Evolutionary conservation across 2,329 filamentous ascomycete species (phyloP).

Genomic region (Scedosporium minutisporum): DNA sequence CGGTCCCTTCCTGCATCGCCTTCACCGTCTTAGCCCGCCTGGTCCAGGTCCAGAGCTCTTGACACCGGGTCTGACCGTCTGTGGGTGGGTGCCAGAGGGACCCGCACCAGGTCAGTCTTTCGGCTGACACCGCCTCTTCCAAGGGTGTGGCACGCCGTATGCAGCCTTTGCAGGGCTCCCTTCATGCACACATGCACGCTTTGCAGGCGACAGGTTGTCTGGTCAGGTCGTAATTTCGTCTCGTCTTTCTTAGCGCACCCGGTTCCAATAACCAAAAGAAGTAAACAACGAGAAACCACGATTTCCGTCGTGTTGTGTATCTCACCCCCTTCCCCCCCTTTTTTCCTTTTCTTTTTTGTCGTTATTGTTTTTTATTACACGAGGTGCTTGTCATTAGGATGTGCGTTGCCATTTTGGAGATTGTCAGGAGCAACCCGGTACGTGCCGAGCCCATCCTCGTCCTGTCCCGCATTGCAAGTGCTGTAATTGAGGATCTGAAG

Average conservation of each 20-base stretch:
- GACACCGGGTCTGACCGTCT: no score
- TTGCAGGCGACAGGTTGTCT: no score
- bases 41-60: no score
- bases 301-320: neutral
- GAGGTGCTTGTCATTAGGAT: neutral
- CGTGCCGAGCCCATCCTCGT: conserved; percentile 22
- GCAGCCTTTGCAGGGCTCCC: no score
- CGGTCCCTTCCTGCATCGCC: no score
- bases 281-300: neutral
- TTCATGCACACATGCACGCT: no score
- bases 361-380: neutral
- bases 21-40: no score
- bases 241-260: neutral
- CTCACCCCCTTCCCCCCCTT: neutral
- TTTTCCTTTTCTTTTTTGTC: neutral
- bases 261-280: neutral
- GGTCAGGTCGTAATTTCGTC: neutral
- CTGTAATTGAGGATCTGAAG: conserved; percentile 43
- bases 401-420: neutral
- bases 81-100: no score
- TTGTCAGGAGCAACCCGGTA: conserved; percentile 2
- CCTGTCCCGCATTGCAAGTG: conserved; percentile 39
- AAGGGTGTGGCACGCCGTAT: no score
- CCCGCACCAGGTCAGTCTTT: no score
- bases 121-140: no score